Base-by-base conservation (phyloP, 2,329 filamentous ascomycete species). In the Zasmidium cellare region DNA sequence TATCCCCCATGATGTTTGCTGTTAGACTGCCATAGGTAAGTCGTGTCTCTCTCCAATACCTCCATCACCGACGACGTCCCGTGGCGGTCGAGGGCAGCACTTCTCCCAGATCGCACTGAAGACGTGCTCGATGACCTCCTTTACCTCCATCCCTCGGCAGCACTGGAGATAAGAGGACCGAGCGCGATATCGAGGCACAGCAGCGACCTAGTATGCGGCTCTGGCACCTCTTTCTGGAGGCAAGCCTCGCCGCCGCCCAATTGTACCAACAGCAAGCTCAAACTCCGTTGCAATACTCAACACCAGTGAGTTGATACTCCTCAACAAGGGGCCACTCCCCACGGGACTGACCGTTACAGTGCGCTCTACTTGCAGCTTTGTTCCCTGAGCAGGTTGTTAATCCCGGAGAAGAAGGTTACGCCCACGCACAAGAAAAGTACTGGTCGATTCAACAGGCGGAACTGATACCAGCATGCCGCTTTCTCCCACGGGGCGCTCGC, bases 401-500 rank as follows among this genome's bases (percentile, higher is more conserved):
- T 19, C 46, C 56, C 19, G 45, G 46, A 25, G 47, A 57, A 14
- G 53, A 56, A 38, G 31, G 49, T 12, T 59, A 63, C 24, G 25
- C 19, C 9, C 44, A 55, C 23, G 55, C 53, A 22, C 58, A 55
- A 28, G 28, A 45, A 12, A 16, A 23, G 11, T 61, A 60, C 35
- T 60, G 61, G 61, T 51, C 58, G 3, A 45, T 49, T 20, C 55
- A 60, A 35, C 61, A 60, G 45, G 41, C 35, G 24, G 55, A 56
- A 12, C 46, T 60, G 44, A 24, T 28, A 18, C 59, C 59, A 12
- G 20, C 53, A 31, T 64, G 62, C 52, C 59, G 59, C 28, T 64
- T 64, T 57, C 60, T 58, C 24, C 62, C 62, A 20, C 35, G 23
- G 3, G 52, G 50, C 24, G 44, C 57, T 24, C 51, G 57, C 45